Percentiles rank a stretch among this genome's conserved stretches.
Conservation (phyloP, 2,329 filamentous ascomycete species). For the Ophiostoma pallidulum region DNA sequence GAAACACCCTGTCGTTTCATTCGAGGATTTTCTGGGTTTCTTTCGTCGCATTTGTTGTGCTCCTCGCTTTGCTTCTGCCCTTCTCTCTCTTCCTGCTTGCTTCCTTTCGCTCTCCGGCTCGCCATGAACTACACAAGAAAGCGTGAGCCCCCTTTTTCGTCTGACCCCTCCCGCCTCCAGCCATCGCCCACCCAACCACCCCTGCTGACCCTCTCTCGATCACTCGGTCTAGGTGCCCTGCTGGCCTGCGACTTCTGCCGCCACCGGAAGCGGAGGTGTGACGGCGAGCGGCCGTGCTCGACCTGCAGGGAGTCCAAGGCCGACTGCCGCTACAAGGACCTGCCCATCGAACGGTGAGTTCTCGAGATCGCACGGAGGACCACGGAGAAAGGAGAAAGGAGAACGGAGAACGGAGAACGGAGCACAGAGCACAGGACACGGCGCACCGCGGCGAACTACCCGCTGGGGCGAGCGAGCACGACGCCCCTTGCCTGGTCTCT, state of each 20-base stretch:
- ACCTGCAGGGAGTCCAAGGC: slow-evolving; percentile 30
- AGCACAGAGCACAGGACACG: no score
- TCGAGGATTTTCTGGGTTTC: not conserved
- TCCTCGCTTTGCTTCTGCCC: not conserved
- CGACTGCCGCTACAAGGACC: slow-evolving; percentile 31
- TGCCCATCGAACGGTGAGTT: slow-evolving; percentile 23
- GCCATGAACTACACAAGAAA: slow-evolving; percentile 30
- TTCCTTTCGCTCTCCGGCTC: not conserved
- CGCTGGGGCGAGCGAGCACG: no score
- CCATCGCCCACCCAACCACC: not conserved
- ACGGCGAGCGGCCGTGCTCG: slow-evolving; percentile 30
- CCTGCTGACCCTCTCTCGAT: not conserved
- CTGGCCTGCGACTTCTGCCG: slow-evolving; percentile 33
- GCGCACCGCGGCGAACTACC: no score
- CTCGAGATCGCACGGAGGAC: no score
- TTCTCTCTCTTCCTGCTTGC: no score
- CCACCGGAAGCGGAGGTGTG: slow-evolving; percentile 30
- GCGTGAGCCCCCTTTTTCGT: slow-evolving; percentile 20
- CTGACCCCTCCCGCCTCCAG: no score
- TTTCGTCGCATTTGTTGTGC: not conserved
- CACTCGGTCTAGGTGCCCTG: slow-evolving; percentile 25
- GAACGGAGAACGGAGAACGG: no score
- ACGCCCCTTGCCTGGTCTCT: no score
- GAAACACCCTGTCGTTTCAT: no score
- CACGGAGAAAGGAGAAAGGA: no score